Conservation (phyloP, 1,139 yeast species). For the Yamadazyma mexicana region DNA sequence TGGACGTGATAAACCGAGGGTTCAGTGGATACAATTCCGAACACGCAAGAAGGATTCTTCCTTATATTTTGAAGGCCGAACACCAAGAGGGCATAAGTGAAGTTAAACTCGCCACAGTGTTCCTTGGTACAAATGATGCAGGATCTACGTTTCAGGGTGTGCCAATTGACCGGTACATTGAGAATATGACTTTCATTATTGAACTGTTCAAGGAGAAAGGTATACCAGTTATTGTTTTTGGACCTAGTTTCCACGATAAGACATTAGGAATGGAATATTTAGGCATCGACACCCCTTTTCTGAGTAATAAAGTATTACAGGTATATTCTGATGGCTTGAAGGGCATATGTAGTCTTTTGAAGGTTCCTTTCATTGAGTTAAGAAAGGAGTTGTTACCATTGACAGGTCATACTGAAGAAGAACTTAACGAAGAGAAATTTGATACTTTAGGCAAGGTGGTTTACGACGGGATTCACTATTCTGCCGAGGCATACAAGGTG, state of each 20-base stretch:
- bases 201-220: slow-evolving; percentile 33
- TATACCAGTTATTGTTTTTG: slow-evolving; percentile 55
- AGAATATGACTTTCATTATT: slow-evolving; percentile 47
- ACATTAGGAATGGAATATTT: slow-evolving; percentile 11
- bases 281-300: slow-evolving; percentile 16
- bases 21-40: slow-evolving; percentile 61
- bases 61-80: slow-evolving; percentile 47
- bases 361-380: slow-evolving; percentile 55
- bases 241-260: slow-evolving; percentile 62
- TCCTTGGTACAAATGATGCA: slow-evolving; percentile 81
- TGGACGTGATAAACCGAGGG: slow-evolving; percentile 62
- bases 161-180: slow-evolving; percentile 44
- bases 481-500: slow-evolving; percentile 58
- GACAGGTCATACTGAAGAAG: slow-evolving; percentile 14
- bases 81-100: slow-evolving; percentile 25
- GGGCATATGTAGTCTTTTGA: slow-evolving; percentile 41
- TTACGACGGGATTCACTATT: slow-evolving; percentile 69
- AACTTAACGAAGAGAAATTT: slow-evolving; percentile 15
- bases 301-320: slow-evolving; percentile 28
- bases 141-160: slow-evolving; percentile 53
- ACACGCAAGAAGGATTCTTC: slow-evolving; percentile 49
- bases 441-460: slow-evolving; percentile 18
- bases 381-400: slow-evolving; percentile 27
- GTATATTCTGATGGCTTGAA: slow-evolving; percentile 52
- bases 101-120: slow-evolving; percentile 50